Evolutionary conservation across 805 yeast species (phyloP), one percentile per base, ranked within the genome.

Genomic region (Pichia scutulata): DNA sequence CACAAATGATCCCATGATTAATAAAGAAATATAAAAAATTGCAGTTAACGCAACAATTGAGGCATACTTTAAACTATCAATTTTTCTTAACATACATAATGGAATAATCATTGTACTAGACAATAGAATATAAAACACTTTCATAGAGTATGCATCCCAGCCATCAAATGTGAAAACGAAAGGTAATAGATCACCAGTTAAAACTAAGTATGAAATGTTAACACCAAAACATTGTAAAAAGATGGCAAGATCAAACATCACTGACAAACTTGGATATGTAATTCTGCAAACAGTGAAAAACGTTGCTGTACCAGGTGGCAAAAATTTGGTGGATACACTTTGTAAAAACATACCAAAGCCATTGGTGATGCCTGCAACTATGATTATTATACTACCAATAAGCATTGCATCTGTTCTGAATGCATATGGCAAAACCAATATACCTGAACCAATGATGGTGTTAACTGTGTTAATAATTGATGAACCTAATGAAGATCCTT

Each of bases 371-470:
- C 87, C 89, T 1, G 89, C 88, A 41, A 83, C 50, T 1, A 82
- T 19, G 10, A 84, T 72, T 36, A 86, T 70, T 2, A 71, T 41
- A 0, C 73, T 56, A 2, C 93, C 93, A 24, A 81, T 67, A 10
- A 78, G 49, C 2, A 84, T 60, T 7, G 90, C 89, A 62, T 85
- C 88, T 25, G 84, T 75, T 49, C 75, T 73, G 66, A 84, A 81
- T 1, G 89, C 86, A 53, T 73, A 81, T 0, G 93, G 90, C 69
- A 86, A 78, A 14, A 90, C 88, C 23, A 86, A 72, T 41, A 85
- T 70, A 1, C 95, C 95, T 0, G 93, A 89, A 7, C 95, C 95
- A 13, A 86, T 75, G 49, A 86, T 84, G 24, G 93, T 86, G 68
- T 86, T 86, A 49, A 83, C 75, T 39, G 87, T 70, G 65, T 82